phyloP scores from a whole-genome alignment of 2,329 filamentous ascomycete species.

The Lachnellula occidentalis region DNA sequence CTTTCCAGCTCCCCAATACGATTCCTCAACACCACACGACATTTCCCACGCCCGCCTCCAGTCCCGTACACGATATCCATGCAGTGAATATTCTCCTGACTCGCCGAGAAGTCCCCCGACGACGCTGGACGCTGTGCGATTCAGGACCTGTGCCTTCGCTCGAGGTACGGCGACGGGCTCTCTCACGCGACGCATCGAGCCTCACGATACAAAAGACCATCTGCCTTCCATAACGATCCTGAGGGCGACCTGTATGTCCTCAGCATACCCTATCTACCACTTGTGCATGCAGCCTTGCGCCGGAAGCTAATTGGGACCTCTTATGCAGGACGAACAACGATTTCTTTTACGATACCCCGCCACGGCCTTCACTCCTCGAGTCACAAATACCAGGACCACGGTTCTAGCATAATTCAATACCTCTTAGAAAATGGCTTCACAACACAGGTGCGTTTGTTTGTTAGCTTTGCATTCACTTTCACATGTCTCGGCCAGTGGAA shows the following conservation, averaged over 20 bases:
- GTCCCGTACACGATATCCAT: background rate
- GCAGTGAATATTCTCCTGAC: background rate
- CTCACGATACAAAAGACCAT: background rate
- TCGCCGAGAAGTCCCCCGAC: background rate
- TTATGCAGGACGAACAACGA: conserved; percentile 17
- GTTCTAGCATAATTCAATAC: conserved; percentile 15
- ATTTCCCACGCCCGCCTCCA: background rate
- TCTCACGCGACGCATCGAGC: background rate
- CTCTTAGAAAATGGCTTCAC: conserved; percentile 27
- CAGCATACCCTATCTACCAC: background rate
- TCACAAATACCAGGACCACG: conserved; percentile 6
- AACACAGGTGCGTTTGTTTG: conserved; percentile 27
- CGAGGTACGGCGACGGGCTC: conserved; percentile 7
- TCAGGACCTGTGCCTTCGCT: background rate
- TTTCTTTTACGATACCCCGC: conserved; percentile 28
- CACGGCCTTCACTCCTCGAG: conserved; percentile 12
- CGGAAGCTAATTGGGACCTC: background rate
- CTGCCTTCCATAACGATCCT: background rate
- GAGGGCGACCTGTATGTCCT: background rate
- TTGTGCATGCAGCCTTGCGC: background rate
- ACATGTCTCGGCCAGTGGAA: conserved; percentile 21
- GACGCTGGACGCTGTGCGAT: conserved; percentile 5
- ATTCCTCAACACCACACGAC: background rate
- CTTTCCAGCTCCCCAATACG: background rate
- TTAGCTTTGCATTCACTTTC: conserved; percentile 16